Base-by-base conservation (phyloP, 352 stramenopile species). In the Pythium diclinum region DNA sequence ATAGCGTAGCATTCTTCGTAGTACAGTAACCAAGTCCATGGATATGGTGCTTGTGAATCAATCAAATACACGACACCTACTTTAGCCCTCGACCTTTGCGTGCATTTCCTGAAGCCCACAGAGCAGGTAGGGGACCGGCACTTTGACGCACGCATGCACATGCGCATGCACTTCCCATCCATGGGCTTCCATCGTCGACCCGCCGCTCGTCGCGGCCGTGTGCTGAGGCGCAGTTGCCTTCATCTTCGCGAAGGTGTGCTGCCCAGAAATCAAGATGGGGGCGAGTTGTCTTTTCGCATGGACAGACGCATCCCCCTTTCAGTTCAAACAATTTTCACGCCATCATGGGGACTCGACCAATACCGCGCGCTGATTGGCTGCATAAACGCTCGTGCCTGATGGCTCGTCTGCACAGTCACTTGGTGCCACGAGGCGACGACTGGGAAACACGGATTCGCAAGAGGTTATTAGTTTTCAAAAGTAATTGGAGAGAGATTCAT, bases 251-350 rank as follows among this genome's bases (percentile, higher is more conserved):
- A n/a, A 42, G 8, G 9, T 28, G 33, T 34, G 54, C 34, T 60
- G 21, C 23, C 16, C 23, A 49, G 10, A 40, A 30, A 59, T 36
- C 36, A 21, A 6, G 17, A 33, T 21, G n/a, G 54, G 11, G 19
- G 19, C 33, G 19, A 10, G 28, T 34, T 42, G 33, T 34, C 36
- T 21, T 59, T 34, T 59, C 36, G 19, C 36, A 44, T 57, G 51
- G 9, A 28, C 30, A 25, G 33, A 38, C 33, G 33, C 33, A 38
- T 38, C 33, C 33, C 51, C 16, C 4, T 10, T 30, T 25, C 33
- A 14, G n/a, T 34, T 59, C 54, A 59, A 59, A 11, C 32, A 49
- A 48, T 47, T 59, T 59, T 59, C 54, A 59, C 54, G 54, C 19
- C 54, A 59, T 59, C 54, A 49, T 16, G 14, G 11, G 34, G 47